These are phyloP conservation scores for Komagataella ulmi DNA, from an alignment of 805 yeast species.

Conservation along the genomic window DNA sequence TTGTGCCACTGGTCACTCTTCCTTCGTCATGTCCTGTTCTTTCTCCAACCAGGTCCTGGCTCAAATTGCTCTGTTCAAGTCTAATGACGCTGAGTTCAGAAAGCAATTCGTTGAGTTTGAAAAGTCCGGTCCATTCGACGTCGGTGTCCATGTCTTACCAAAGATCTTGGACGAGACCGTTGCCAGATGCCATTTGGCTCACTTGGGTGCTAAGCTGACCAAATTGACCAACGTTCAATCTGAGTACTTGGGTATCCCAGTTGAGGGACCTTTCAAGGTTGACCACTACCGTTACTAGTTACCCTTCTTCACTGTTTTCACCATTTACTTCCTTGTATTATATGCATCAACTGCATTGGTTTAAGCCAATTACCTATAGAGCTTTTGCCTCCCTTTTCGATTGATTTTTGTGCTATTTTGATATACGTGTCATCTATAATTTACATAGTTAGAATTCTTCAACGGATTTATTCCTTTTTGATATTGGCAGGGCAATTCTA, in stretches of 20 bases:
- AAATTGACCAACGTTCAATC: conserved; percentile 69
- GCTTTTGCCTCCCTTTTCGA: neutral
- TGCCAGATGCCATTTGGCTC: conserved; percentile 91
- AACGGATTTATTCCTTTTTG: neutral
- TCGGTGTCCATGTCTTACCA: conserved; percentile 94
- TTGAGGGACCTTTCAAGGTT: conserved; percentile 95
- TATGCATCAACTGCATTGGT: conserved; percentile 8
- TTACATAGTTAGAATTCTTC: neutral
- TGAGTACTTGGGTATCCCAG: conserved; percentile 86
- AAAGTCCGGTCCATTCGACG: conserved; percentile 79
- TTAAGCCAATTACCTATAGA: neutral
- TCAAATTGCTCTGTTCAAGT: conserved; percentile 93
- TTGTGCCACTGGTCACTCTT: conserved; percentile 99
- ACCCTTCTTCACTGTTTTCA: neutral
- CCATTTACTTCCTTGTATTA: conserved; percentile 1
- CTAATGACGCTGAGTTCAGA: conserved; percentile 72
- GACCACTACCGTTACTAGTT: conserved; percentile 93
- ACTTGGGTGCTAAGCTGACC: conserved; percentile 84
- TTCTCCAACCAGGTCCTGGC: conserved; percentile 99
- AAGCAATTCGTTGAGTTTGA: conserved; percentile 75
- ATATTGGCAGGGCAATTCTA: neutral
- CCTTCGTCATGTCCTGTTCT: conserved; percentile 98
- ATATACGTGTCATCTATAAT: neutral
- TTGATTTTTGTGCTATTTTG: neutral
- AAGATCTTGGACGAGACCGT: conserved; percentile 98